Percentiles rank a stretch among this genome's conserved stretches.
phyloP scores from a whole-genome alignment of 2,329 filamentous ascomycete species.

The Scolecobasidium constrictum region DNA sequence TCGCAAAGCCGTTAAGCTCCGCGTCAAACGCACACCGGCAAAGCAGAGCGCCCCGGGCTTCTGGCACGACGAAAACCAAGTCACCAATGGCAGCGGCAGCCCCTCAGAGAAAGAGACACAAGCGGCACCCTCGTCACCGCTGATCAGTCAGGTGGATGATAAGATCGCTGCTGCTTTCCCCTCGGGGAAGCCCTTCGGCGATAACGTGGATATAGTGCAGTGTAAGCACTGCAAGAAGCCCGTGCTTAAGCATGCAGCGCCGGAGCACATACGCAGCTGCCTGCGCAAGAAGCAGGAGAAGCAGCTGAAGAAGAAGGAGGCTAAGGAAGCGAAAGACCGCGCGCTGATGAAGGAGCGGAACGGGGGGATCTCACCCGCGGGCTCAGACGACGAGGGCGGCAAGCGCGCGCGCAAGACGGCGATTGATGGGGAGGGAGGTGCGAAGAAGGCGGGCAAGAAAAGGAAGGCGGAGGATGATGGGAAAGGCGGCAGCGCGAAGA shows the following conservation, averaged over 20 bases:
- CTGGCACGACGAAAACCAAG: slow-evolving; percentile 52
- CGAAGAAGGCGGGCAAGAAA: slow-evolving; percentile 33
- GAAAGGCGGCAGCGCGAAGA: slow-evolving; percentile 66
- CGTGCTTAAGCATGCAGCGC: slow-evolving; percentile 62
- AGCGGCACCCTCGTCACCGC: slow-evolving; percentile 18
- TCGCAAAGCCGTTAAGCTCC: slow-evolving; percentile 26
- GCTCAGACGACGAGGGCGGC: slow-evolving; percentile 18
- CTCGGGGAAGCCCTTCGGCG: slow-evolving; percentile 71
- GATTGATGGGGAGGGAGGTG: slow-evolving; percentile 23
- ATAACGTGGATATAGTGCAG: slow-evolving; percentile 61
- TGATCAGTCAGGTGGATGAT: slow-evolving; percentile 57
- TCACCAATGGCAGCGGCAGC: slow-evolving; percentile 45
- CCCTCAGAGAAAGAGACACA: slow-evolving; percentile 18
- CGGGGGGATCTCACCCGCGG: slow-evolving; percentile 19
- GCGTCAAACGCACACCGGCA: slow-evolving; percentile 49
- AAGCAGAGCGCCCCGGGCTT: slow-evolving; percentile 58
- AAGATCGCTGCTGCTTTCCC: slow-evolving; percentile 67
- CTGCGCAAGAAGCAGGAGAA: slow-evolving; percentile 69
- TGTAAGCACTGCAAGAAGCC: slow-evolving; percentile 96
- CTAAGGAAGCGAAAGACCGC: slow-evolving; percentile 44
- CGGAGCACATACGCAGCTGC: slow-evolving; percentile 73
- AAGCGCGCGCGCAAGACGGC: slow-evolving; percentile 29
- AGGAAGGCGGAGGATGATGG: slow-evolving; percentile 47
- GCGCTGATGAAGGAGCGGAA: slow-evolving; percentile 36
- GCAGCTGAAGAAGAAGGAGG: slow-evolving; percentile 50